Base-by-base conservation (phyloP, 352 stramenopile genomes). In the Aphanomyces invadans region DNA sequence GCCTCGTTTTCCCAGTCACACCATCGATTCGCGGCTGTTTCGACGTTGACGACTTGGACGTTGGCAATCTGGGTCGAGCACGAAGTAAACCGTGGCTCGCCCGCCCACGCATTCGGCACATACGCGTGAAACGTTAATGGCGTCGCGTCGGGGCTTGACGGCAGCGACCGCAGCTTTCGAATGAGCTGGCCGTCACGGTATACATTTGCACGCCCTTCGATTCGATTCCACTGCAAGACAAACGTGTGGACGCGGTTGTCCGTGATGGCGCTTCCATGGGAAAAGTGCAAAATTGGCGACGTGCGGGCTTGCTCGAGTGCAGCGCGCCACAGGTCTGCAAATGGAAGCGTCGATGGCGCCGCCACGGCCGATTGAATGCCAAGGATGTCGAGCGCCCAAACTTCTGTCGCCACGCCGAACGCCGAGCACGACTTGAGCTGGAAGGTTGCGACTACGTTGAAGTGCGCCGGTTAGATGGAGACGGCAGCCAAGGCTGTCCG, bases 101-200 rank as follows among this genome's bases (percentile, higher is more conserved):
- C 81, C 7, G 81, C 79, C 7, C 79, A 71, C 7, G 79, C 77
- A 46, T 90, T 88, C 0, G 81, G 81, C 55, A 90, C 86, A 79
- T 79, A 90, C 2, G 88, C 76, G 28, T 81, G 79, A 5, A 88
- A 68, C 0, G 79, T 81, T 5, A 90, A 56, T 0, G 62, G 17
- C 17, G 25, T 52, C 0, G 33, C 28, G 19, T 29, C 46, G n/a
- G 2, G 31, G 0, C 60, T 45, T 2, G 66, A 28, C 1, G 65
- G 38, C 1, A 48, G 45, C 5, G 32, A 42, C 26, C 65, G 71
- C 53, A 87, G 70, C 51, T 79, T 80, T 26, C 71, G 53, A 7
- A 84, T 71, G 10, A 90, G 72, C 31, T 77, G 60, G 5, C 79
- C 79, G 53, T 88, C 73, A 2, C 86, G 62, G 52, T 87, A 90